phyloP scores from a whole-genome alignment of 768 basidiomycete species.

The Termitomyces sp. region DNA sequence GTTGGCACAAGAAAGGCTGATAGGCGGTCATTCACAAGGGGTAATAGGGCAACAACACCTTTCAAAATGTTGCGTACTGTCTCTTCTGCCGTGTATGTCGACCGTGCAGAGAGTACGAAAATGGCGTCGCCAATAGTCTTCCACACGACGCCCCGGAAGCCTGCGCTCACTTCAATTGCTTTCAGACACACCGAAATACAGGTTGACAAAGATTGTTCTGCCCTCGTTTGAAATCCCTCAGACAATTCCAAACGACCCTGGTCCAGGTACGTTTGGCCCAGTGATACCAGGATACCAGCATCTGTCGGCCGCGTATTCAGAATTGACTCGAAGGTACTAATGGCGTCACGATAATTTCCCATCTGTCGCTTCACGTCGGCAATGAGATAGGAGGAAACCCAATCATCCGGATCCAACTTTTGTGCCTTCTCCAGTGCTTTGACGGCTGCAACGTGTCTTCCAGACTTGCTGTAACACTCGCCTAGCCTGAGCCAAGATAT shows the following conservation, averaged over 20 bases:
- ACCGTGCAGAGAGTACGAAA: constrained; percentile 54
- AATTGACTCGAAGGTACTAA: constrained; percentile 56
- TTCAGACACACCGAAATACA: constrained; percentile 48
- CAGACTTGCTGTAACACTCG: constrained; percentile 85
- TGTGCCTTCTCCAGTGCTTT: constrained; percentile 79
- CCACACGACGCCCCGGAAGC: constrained; percentile 75
- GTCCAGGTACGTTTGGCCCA: constrained; percentile 69
- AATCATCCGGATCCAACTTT: constrained; percentile 70
- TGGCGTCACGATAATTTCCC: constrained; percentile 72
- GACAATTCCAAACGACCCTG: constrained; percentile 60
- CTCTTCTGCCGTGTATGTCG: constrained; percentile 42
- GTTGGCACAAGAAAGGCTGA: constrained; percentile 33
- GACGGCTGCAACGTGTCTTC: constrained; percentile 82
- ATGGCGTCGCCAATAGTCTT: constrained; percentile 78
- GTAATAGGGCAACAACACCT: constrained; percentile 32
- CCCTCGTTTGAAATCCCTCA: constrained; percentile 70
- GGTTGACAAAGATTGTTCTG: constrained; percentile 67
- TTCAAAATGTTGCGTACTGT: constrained; percentile 29
- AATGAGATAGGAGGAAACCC: constrained; percentile 80
- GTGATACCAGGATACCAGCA: constrained; percentile 62
- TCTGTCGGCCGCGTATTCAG: constrained; percentile 56
- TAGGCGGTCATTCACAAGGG: constrained; percentile 36
- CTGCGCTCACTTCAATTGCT: constrained; percentile 45
- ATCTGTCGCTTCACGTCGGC: constrained; percentile 81
- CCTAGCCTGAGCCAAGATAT: constrained; percentile 88